Base-by-base conservation (phyloP, 1,139 yeast species). In the Suhomyces coccinellae region DNA sequence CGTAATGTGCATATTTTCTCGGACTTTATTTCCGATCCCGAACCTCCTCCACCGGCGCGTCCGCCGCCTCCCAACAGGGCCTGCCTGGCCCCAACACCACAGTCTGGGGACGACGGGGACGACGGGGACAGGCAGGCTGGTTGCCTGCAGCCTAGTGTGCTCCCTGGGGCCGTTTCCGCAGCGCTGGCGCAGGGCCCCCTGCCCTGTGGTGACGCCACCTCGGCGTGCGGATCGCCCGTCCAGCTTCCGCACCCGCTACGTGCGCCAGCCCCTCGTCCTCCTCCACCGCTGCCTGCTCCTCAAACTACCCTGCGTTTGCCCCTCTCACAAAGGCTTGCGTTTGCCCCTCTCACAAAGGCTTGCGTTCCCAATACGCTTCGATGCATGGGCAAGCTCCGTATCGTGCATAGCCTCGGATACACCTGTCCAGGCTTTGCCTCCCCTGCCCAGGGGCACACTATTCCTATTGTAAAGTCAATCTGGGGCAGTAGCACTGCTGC, bases 1-100 rank as follows among this genome's bases (percentile, higher is more conserved):
- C 43, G 43, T 12, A 33, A 6, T n/a, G 20, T 34, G 38, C 43
- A 40, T 40, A 34, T 17, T 17, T 11, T 11, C 26, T 38, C 43
- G 43, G 43, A 40, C 30, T 40, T 12, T 27, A 31, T 15, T 14
- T 15, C 29, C 29, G 29, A 26, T 26, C 29, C 29, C 29, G n/a
- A 12, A 26, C 4, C n/a, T 11, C n/a, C 29, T 9, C 12, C 12
- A 26, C 26, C 15, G 14, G 10, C 17, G 22, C 14, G n/a, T 12
- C 17, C 16, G 2, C 33, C 17, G 8, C 24, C 6, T 20, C 24
- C 24, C 6, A 6, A 4, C 20, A 17, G 20, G 20, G 4, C 20
- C n/a, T n/a, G n/a, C n/a, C n/a, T n/a, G n/a, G n/a, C n/a, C n/a
- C n/a, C n/a, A n/a, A n/a, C n/a, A n/a, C n/a, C n/a, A n/a, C n/a